A percentile compares a stretch with the other conserved stretches of the same genome.
Evolutionary conservation across 2,329 filamentous ascomycete species (phyloP).

Genomic region (Aaosphaeria pasadenensis): DNA sequence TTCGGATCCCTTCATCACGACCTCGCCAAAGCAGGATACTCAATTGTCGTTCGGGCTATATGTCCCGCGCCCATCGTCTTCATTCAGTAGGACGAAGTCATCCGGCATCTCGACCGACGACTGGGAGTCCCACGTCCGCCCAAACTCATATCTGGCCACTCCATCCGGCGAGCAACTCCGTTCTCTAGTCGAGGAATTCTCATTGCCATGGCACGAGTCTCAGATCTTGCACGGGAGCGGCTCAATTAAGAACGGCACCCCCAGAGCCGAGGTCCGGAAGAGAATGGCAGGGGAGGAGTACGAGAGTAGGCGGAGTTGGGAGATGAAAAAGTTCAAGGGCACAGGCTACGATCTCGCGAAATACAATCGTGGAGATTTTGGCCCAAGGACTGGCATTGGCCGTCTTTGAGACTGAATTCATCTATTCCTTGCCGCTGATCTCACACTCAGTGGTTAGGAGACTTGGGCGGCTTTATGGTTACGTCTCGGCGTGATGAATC

Average conservation of each 20-base stretch:
- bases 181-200: slow-evolving; percentile 27
- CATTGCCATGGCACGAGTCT: slow-evolving; percentile 27
- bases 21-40: slow-evolving; percentile 14
- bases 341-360: slow-evolving; percentile 29
- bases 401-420: slow-evolving; percentile 18
- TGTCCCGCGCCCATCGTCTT: slow-evolving; percentile 10
- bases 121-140: slow-evolving; percentile 23
- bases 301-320: slow-evolving; percentile 25
- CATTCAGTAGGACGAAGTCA: background rate
- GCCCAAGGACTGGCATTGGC: slow-evolving; percentile 31
- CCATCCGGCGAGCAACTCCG: slow-evolving; percentile 21
- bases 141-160: slow-evolving; percentile 24
- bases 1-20: slow-evolving; percentile 22
- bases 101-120: slow-evolving; percentile 15
- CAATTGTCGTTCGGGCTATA: slow-evolving; percentile 18
- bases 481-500: too few relatives aligned
- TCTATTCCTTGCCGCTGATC: too few relatives aligned
- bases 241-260: slow-evolving; percentile 10
- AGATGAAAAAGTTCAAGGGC: slow-evolving; percentile 32
- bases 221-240: slow-evolving; percentile 20
- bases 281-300: slow-evolving; percentile 23
- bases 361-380: slow-evolving; percentile 37
- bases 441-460: too few relatives aligned
- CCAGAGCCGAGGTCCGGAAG: slow-evolving; percentile 20
- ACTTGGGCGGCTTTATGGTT: too few relatives aligned